phyloP scores from a whole-genome alignment of 345 rosid genomes.

The thale cress (Arabidopsis thaliana) region TAIR10.1 NC_003070.9:24779501-24780000 shows the following conservation, averaged over 20 bases:
- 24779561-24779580: not conserved
- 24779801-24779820: not conserved
- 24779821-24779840: not conserved
- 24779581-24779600: constrained; percentile 18
- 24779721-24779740: constrained; percentile 91
- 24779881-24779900: not conserved
- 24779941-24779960: constrained; percentile 75
- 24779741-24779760: constrained; percentile 86
- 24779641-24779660: constrained; percentile 88
- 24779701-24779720: constrained; percentile 77
- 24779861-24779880: not conserved
- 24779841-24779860: not conserved
- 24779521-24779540: constrained; percentile 74
- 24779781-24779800: constrained; percentile 15
- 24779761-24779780: constrained; percentile 74
- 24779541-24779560: not conserved
- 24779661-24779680: constrained; percentile 90
- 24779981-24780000: constrained; percentile 99
- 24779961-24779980: constrained; percentile 85
- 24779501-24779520: constrained; percentile 92
- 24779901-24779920: no score
- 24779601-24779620: constrained; percentile 20
- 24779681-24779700: constrained; percentile 77
- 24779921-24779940: constrained; percentile 60
- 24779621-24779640: constrained; percentile 71